Percentiles rank a stretch among this genome's conserved stretches.
Conservation (phyloP, 2,329 filamentous ascomycete species). For the Rutstroemia sp. region DNA sequence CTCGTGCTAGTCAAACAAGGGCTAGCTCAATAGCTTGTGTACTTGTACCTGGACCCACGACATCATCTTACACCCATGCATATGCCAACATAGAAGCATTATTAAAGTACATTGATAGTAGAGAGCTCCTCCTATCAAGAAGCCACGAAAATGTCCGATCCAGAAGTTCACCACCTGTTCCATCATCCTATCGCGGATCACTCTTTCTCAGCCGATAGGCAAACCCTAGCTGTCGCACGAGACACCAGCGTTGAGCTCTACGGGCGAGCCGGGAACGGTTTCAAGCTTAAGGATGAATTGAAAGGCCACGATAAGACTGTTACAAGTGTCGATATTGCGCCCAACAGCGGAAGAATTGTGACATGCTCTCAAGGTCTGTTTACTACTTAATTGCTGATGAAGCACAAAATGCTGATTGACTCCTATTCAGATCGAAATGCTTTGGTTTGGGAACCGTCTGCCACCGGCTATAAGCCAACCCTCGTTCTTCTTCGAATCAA, state of each 20-base stretch:
- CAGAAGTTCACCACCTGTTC: constrained; percentile 95
- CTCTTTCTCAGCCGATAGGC: constrained; percentile 89
- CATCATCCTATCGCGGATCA: constrained; percentile 95
- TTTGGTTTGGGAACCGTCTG: constrained; percentile 94
- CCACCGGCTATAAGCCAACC: constrained; percentile 90
- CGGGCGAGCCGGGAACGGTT: constrained; percentile 61
- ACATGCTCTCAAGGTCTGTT: constrained; percentile 85
- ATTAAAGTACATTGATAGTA: constrained; percentile 61
- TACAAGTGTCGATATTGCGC: constrained; percentile 92
- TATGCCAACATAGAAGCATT: constrained; percentile 7
- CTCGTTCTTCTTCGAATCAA: constrained; percentile 96
- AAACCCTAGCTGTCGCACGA: constrained; percentile 82
- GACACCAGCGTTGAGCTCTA: constrained; percentile 91
- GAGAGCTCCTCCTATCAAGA: constrained; percentile 92
- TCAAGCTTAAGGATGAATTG: constrained; percentile 82
- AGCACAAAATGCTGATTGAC: neutral
- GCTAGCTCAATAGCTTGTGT: neutral
- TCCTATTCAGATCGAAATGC: constrained; percentile 75
- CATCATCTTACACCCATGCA: constrained; percentile 4
- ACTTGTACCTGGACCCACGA: neutral
- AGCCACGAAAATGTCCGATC: constrained; percentile 58
- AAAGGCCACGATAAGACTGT: constrained; percentile 97
- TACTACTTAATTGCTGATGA: neutral
- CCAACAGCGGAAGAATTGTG: constrained; percentile 84
- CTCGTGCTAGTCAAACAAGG: constrained; percentile 2